Percentiles rank a stretch among this genome's conserved stretches.
Conservation (phyloP, 176 grass and related monocot genomes). For the Lolium multiflorum region DNA sequence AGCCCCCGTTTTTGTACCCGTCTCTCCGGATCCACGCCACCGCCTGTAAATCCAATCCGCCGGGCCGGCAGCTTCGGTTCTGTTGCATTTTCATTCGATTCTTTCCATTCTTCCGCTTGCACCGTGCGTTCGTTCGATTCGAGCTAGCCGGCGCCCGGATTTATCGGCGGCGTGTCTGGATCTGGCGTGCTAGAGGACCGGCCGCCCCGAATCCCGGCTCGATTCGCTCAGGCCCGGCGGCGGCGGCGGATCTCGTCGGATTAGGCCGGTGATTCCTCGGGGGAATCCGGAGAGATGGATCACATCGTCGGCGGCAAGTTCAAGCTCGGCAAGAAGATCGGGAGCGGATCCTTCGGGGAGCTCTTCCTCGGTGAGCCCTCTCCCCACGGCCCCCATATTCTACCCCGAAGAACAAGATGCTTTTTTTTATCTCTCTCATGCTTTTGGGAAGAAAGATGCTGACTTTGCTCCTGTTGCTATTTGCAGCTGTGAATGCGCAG, state of each 20-base stretch:
- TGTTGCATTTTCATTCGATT: background rate
- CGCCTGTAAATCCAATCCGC: background rate
- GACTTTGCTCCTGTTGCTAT: conserved; percentile 8
- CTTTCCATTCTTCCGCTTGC: background rate
- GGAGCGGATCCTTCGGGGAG: conserved; percentile 80
- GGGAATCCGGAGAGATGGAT: conserved; percentile 48
- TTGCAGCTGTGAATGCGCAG: conserved; percentile 73
- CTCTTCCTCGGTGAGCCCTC: conserved; percentile 58
- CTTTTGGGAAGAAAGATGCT: background rate
- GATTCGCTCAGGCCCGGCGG: background rate
- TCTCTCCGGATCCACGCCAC: conserved; percentile 3
- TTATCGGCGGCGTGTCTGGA: conserved; percentile 38
- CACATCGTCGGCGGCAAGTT: conserved; percentile 73
- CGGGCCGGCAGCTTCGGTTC: conserved; percentile 19
- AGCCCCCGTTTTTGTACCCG: conserved; percentile 23
- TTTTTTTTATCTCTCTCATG: background rate
- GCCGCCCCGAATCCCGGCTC: conserved; percentile 18
- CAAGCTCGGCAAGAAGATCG: conserved; percentile 86
- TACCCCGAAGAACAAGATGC: background rate
- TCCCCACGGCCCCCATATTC: background rate
- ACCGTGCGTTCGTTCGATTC: conserved; percentile 31
- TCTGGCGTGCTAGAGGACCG: conserved; percentile 28
- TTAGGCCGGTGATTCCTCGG: background rate
- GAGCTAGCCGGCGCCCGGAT: conserved; percentile 34
- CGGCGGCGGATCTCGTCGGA: conserved; percentile 48